Base-by-base conservation (phyloP, 2,329 filamentous ascomycete species). In the Emydomyces testavorans region DNA sequence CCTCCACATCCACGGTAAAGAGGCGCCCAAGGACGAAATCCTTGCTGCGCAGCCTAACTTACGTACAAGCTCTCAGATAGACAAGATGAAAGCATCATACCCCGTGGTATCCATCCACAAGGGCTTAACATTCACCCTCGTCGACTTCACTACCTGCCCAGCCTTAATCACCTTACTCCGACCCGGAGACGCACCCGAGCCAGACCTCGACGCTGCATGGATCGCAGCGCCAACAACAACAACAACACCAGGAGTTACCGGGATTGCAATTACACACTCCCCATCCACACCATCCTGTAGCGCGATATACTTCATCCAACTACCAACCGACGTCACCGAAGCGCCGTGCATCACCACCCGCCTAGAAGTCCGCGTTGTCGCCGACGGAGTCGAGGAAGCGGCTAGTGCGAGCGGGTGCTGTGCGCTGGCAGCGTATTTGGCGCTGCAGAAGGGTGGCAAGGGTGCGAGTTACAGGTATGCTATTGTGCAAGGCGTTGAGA, bases 61-160 rank as follows among this genome's bases (percentile, higher is more conserved):
- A 21, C 50, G 57, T 44, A 55, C 54, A 3, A 51, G 56, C 21
- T 55, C 56, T 5, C 54, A 57, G 1, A 54, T 56, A 31, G 55
- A 56, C 11, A 59, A 57, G 40, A 54, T 58, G 49, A 54, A 50
- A 38, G 58, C 51, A n/a, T 63, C 63, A 3, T 68, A 73, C 6
- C 72, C 75, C 11, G 58, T 77, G 15, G 72, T 79, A 48, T 80
- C 76, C 53, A 77, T 88, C 38, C 83, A 87, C 29, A 78, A 77
- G 37, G 85, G 84, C 40, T 83, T 89, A 80, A 77, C 77, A 0
- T 64, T 62, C 50, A 58, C 57, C 8, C 57, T 64, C 1, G 54
- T 65, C 23, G 59, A 61, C 32, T 51, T 64, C 39, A 60, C 60
- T 1, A 56, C 55, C 6, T 54, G 56, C 32, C 57, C 56, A 1